A percentile compares a stretch with the other conserved stretches of the same genome.
phyloP scores from a whole-genome alignment of 208 protist species.

The Acanthamoeba culbertsoni region DNA sequence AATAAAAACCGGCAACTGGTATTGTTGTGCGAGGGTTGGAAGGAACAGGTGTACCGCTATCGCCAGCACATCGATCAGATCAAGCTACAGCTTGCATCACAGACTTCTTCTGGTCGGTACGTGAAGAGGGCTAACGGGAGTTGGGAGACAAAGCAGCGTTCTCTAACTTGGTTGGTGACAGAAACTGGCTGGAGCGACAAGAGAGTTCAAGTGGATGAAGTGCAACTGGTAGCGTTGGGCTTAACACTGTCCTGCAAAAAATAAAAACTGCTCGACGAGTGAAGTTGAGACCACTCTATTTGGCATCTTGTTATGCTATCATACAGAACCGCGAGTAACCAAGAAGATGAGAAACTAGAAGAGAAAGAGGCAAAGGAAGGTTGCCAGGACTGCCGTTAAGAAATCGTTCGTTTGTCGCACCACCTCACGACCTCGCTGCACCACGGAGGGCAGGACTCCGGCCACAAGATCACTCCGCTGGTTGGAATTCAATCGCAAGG shows the following conservation, averaged over 20 bases:
- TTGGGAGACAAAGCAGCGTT: too few species aligned
- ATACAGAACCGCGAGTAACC: not conserved
- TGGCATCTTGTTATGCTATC: too few species aligned
- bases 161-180: too few species aligned
- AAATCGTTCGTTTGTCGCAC: not conserved
- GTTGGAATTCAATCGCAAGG: not conserved
- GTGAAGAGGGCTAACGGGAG: too few species aligned
- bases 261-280: too few species aligned
- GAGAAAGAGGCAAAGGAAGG: not conserved
- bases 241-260: too few species aligned
- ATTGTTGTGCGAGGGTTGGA: not conserved
- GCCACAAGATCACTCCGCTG: not conserved
- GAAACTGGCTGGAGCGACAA: too few species aligned
- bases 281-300: too few species aligned
- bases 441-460: not conserved
- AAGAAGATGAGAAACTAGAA: not conserved
- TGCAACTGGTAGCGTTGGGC: too few species aligned
- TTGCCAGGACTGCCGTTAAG: not conserved
- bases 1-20: not conserved
- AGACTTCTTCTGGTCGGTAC: too few species aligned
- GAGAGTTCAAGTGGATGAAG: too few species aligned
- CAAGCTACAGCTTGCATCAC: too few species aligned
- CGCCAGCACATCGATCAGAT: not conserved
- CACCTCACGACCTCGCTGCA: not conserved
- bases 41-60: slow-evolving; percentile 6